A percentile compares a stretch with the other conserved stretches of the same genome.
phyloP scores from a whole-genome alignment of 148 eudicot genomes.

The Persicaria maculosa region DNA sequence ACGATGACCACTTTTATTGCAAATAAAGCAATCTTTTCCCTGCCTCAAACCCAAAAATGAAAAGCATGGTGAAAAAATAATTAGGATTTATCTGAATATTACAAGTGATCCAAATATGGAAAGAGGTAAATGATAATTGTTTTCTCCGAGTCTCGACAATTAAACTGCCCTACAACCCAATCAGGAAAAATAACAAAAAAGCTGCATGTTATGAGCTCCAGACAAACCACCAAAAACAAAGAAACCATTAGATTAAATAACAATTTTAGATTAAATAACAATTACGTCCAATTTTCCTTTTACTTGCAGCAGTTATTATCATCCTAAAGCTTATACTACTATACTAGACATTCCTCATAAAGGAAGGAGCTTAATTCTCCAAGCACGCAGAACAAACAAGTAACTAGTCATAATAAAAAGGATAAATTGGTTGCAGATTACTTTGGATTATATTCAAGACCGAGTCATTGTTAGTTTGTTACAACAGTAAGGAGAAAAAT shows the following conservation, averaged over 20 bases:
- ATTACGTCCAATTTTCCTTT: not conserved
- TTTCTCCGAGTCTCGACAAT: not conserved
- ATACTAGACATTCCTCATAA: not conserved
- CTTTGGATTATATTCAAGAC: not conserved
- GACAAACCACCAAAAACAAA: not conserved
- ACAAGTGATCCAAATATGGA: not conserved
- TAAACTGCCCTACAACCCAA: not conserved
- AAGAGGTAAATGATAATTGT: not conserved
- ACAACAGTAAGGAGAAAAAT: not conserved
- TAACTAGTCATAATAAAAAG: not conserved
- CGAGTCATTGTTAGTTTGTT: not conserved
- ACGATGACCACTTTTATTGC: conserved; percentile 78
- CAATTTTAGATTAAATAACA: not conserved
- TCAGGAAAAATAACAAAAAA: not conserved
- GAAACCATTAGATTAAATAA: not conserved
- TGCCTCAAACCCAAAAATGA: conserved; percentile 17
- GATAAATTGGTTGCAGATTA: not conserved
- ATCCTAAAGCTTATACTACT: not conserved
- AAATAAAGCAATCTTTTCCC: conserved; percentile 85
- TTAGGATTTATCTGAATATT: not conserved
- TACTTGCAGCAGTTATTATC: not conserved
- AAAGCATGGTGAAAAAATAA: not conserved
- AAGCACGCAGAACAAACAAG: not conserved
- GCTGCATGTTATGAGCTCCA: not conserved
- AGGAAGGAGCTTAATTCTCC: not conserved